Conservation (phyloP, 305 asterid species). For the Caryopteris hybrid region DNA sequence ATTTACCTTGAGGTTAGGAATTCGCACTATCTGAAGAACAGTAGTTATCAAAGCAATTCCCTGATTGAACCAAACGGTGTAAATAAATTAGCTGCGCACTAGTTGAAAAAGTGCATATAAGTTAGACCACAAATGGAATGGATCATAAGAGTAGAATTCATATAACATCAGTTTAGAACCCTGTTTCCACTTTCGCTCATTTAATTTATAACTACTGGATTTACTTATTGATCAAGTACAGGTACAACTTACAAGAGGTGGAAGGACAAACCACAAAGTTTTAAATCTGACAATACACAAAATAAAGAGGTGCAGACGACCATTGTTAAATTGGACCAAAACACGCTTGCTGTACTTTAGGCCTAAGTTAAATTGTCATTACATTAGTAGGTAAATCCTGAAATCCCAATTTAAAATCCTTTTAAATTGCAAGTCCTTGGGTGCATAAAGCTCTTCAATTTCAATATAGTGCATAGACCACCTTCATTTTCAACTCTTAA, state of each 20-base stretch:
- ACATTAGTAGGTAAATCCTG: not conserved
- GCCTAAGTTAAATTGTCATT: not conserved
- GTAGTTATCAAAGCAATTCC: constrained; percentile 75
- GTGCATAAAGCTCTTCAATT: not conserved
- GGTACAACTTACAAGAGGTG: not conserved
- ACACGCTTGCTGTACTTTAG: not conserved
- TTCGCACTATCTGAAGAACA: constrained; percentile 74
- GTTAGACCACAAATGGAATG: not conserved
- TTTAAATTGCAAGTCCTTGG: not conserved
- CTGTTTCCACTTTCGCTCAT: not conserved
- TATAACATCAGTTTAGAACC: not conserved
- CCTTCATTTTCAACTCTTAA: not conserved
- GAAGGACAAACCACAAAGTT: not conserved
- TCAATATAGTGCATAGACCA: not conserved
- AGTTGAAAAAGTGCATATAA: not conserved
- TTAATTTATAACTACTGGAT: not conserved
- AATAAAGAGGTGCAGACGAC: not conserved
- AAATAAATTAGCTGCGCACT: not conserved
- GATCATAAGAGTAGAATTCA: not conserved
- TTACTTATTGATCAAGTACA: not conserved
- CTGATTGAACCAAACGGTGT: constrained; percentile 32
- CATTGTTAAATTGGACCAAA: not conserved
- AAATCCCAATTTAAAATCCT: not conserved
- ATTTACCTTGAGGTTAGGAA: constrained; percentile 83
- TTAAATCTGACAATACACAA: not conserved